Evolutionary conservation across 208 protist genomes (phyloP).

Genomic region (Trypanosoma platydactyli): DNA sequence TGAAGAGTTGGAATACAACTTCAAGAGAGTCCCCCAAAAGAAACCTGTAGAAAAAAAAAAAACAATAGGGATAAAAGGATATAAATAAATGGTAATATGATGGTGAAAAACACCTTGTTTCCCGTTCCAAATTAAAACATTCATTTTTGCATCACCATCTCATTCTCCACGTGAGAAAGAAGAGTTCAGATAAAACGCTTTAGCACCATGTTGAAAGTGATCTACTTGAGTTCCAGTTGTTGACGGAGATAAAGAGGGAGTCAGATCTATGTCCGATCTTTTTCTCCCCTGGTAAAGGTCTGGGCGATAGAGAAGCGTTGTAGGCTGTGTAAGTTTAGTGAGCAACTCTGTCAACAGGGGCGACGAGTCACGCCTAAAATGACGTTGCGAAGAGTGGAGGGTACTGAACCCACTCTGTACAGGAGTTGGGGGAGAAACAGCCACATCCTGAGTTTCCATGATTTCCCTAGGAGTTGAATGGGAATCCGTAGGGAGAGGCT

Average conservation of each 20-base stretch:
- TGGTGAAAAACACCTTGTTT: background rate
- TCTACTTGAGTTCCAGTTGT: too few species aligned
- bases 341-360: slow-evolving; percentile 24
- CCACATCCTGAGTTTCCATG: background rate
- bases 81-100: background rate
- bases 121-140: too few species aligned
- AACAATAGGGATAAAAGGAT: background rate
- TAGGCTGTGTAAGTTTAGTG: slow-evolving; percentile 17
- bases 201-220: too few species aligned
- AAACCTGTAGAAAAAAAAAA: background rate
- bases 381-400: background rate
- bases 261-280: background rate
- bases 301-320: slow-evolving; percentile 18
- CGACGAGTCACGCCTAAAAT: slow-evolving; percentile 5
- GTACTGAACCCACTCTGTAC: background rate
- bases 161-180: too few species aligned
- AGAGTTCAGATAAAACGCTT: too few species aligned
- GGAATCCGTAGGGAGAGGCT: background rate
- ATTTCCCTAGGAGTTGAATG: background rate
- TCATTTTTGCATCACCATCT: too few species aligned
- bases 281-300: slow-evolving; percentile 28
- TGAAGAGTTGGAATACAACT: too few species aligned
- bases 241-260: background rate
- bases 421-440: slow-evolving; percentile 7
- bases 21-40: background rate